Evolutionary conservation across 768 basidiomycete species (phyloP), one percentile per base, ranked within the genome.

Genomic region (Boletus subparvulus): DNA sequence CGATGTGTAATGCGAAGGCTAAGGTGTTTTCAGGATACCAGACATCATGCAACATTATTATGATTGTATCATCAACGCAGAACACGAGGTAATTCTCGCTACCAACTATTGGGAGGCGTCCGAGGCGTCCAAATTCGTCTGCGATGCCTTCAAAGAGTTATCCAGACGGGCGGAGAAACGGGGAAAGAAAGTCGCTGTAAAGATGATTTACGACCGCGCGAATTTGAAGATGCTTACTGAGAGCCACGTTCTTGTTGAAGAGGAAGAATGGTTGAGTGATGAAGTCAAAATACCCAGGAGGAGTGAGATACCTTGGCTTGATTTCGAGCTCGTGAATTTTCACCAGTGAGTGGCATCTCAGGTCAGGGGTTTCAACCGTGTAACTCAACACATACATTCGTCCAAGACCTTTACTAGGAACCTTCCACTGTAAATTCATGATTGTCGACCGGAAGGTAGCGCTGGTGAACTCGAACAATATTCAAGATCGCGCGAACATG

Each of bases 41-140:
- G 88, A 89, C 62, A 89, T 88, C 61, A 86, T 88, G 78, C 77
- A 80, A 50, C 87, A 89, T 63, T 85, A 87, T 71, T 76, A 79
- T 19, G 80, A 84, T 47, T 75, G 82, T 47, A 86, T 89, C 50
- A 77, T 84, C 24, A 73, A 76, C 32, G 86, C 87, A 10, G 72
- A 86, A 62, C 74, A 80, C 39, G 87, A 89, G 71, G 78, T 88
- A 16, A 76, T 89, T 60, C 73, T 89, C 14, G 85, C 84, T 2
- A 88, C 87, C 6, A 88, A 87, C 68, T 83, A 83, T 60, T 80
- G 78, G 76, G 75, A 84, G 65, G 69, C 77, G 45, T 78, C 82
- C 8, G 77, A 80, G 58, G 78, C 80, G 3, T 80, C 83, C 13
- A 76, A 67, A 39, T 76, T 77, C 43, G 75, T 87, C 58, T 74